Percentiles rank a stretch among this genome's conserved stretches.
Evolutionary conservation across 495 filamentous ascomycete genomes (phyloP).

Genomic region (Lineolata rhizophorae): DNA sequence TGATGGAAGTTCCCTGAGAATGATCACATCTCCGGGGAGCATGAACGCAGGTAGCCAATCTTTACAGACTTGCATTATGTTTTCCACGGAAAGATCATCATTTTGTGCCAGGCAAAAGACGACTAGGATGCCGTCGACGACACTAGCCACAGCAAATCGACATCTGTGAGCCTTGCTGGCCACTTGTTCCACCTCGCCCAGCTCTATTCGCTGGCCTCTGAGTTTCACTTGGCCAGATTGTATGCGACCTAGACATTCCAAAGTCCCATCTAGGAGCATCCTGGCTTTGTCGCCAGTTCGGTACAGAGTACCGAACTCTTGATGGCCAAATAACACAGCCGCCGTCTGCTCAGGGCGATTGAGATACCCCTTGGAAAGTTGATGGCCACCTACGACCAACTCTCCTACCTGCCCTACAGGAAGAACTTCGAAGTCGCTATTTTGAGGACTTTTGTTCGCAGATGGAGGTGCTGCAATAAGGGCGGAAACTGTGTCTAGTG

Average conservation of each 20-base stretch:
- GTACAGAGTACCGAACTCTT: constrained; percentile 39
- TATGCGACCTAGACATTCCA: constrained; percentile 72
- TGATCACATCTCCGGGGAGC: constrained; percentile 47
- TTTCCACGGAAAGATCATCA: constrained; percentile 11
- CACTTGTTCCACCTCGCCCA: constrained; percentile 62
- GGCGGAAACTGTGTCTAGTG: constrained; percentile 53
- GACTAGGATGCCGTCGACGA: constrained; percentile 37
- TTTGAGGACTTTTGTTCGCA: background rate
- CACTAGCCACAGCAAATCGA: constrained; percentile 31
- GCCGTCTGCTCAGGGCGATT: constrained; percentile 60
- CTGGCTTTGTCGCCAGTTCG: constrained; percentile 69
- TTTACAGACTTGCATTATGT: constrained; percentile 33
- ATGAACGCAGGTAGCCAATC: constrained; percentile 59
- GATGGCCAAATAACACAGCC: constrained; percentile 38
- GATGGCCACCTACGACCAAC: constrained; percentile 56
- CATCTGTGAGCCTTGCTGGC: constrained; percentile 30
- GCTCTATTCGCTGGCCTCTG: constrained; percentile 59
- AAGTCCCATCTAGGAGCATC: constrained; percentile 38
- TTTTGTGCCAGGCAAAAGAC: constrained; percentile 37
- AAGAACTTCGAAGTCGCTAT: constrained; percentile 21
- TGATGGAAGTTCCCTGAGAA: constrained; percentile 38
- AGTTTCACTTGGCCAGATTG: constrained; percentile 61
- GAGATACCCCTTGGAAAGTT: constrained; percentile 64
- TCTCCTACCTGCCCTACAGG: constrained; percentile 53
- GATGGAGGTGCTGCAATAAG: constrained; percentile 31